Evolutionary conservation across 176 grass and related monocot genomes (phyloP).

Genomic region (Lolium perenne): DNA sequence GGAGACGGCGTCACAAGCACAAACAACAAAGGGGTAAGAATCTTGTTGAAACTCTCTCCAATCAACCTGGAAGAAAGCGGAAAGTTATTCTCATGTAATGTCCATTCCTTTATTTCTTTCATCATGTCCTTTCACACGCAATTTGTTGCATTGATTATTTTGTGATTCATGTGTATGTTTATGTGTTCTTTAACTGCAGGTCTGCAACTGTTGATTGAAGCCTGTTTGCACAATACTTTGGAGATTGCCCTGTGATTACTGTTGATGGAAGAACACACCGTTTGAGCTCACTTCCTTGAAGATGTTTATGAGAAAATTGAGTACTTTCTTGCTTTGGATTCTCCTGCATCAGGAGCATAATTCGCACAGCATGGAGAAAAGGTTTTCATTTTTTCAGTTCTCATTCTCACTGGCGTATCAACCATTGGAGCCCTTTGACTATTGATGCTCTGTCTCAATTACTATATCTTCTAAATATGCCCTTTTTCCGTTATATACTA

Average conservation of each 20-base stretch:
- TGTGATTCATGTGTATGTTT: slow-evolving; percentile 19
- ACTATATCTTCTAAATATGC: slow-evolving; percentile 17
- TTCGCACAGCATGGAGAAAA: slow-evolving; percentile 64
- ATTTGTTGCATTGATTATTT: slow-evolving; percentile 29
- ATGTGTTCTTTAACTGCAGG: slow-evolving; percentile 61
- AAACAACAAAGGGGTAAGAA: slow-evolving; percentile 37
- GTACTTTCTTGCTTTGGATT: slow-evolving; percentile 87
- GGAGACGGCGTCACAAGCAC: too few species aligned
- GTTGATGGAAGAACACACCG: slow-evolving; percentile 98
- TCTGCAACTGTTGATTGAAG: slow-evolving; percentile 93
- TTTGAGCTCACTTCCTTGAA: slow-evolving; percentile 88
- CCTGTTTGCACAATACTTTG: slow-evolving; percentile 86
- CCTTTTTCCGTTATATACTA: neutral
- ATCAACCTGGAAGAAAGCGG: slow-evolving; percentile 57
- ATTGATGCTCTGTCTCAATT: slow-evolving; percentile 30
- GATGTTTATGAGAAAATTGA: slow-evolving; percentile 91
- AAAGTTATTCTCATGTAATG: slow-evolving; percentile 99
- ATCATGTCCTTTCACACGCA: slow-evolving; percentile 8
- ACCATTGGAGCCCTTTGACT: slow-evolving; percentile 18
- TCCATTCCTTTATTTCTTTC: neutral
- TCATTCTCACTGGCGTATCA: neutral
- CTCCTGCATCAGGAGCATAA: slow-evolving; percentile 78
- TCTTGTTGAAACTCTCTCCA: slow-evolving; percentile 78
- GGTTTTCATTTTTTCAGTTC: slow-evolving; percentile 38
- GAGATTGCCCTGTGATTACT: slow-evolving; percentile 85